Evolutionary conservation across 768 basidiomycete species (phyloP), one percentile per base, ranked within the genome.

Genomic region (Mycena kentingensis): DNA sequence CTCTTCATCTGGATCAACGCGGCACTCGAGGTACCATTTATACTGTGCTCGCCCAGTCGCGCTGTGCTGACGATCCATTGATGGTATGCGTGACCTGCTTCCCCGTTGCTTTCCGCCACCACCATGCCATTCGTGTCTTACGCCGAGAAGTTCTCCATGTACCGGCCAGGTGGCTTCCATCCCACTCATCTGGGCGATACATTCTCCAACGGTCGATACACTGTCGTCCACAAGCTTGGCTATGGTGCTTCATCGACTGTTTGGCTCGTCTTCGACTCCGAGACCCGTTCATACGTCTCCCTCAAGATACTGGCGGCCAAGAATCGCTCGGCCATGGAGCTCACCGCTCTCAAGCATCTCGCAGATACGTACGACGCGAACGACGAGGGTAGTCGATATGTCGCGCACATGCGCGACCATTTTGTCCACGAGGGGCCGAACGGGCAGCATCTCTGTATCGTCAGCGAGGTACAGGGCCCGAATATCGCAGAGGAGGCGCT

Each of bases 401-500:
- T 87, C 64, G 84, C 88, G 64, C 82, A 79, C 21, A 82, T 90
- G 61, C 81, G 89, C 46, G 88, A 90, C 68, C 83, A 88, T 64
- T 90, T 90, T 70, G 76, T 78, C 39, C 87, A 89, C 70, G 79
- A 80, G 51, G 88, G 88, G 6, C 85, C 86, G 15, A 88, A 90
- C 66, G 88, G 88, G 36, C 79, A 74, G 25, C 88, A 90, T 67
- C 83, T 89, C 56, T 90, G 88, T 75, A 87, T 90, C 87, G 85
- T 88, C 29, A 88, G 87, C 63, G 87, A 90, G 66, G 88, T 89
- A 29, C 77, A 88, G 10, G 87, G 87, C 46, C 87, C 89, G 69
- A 88, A 87, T 65, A 70, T 89, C 5, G 77, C 88, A 5, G 85
- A n/a, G 11, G 28, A 50, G 12, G n/a, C n/a, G n/a, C n/a, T n/a